Conservation (phyloP, 2,329 filamentous ascomycete genomes). For the Diplodia seriata region DNA sequence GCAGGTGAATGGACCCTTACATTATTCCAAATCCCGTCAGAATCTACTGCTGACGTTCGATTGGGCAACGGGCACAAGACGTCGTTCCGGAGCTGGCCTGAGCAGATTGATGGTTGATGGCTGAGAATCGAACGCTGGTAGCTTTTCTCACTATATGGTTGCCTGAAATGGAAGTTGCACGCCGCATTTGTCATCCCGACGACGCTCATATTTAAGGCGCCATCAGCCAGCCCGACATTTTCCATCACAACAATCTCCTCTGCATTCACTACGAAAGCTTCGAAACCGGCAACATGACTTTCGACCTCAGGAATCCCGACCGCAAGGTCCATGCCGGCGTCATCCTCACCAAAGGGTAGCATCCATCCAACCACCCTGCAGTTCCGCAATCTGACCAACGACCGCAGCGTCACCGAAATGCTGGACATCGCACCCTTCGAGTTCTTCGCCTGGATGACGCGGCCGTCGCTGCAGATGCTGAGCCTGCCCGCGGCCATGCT, state of each 20-base stretch:
- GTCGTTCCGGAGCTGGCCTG: neutral
- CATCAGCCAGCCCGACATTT: neutral
- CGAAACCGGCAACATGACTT: neutral
- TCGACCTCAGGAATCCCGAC: constrained; percentile 34
- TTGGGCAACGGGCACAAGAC: no score
- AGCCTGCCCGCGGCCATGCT: constrained; percentile 34
- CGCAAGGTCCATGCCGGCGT: constrained; percentile 37
- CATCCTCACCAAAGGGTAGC: constrained; percentile 36
- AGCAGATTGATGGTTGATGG: neutral
- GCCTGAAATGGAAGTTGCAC: neutral
- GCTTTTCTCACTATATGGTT: neutral
- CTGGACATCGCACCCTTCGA: constrained; percentile 45
- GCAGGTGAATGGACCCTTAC: neutral
- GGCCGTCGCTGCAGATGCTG: constrained; percentile 35
- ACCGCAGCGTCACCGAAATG: constrained; percentile 38
- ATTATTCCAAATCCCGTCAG: no score
- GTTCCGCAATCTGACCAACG: neutral
- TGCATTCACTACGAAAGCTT: neutral
- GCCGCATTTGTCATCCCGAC: neutral
- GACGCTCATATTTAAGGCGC: neutral
- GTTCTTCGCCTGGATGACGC: constrained; percentile 38
- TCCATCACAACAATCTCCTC: neutral
- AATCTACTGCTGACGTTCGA: neutral
- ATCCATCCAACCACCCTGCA: neutral
- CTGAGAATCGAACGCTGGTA: neutral